Percentiles rank a stretch among this genome's conserved stretches.
phyloP scores from a whole-genome alignment of 2,329 filamentous ascomycete genomes.

The Alternaria sp. region DNA sequence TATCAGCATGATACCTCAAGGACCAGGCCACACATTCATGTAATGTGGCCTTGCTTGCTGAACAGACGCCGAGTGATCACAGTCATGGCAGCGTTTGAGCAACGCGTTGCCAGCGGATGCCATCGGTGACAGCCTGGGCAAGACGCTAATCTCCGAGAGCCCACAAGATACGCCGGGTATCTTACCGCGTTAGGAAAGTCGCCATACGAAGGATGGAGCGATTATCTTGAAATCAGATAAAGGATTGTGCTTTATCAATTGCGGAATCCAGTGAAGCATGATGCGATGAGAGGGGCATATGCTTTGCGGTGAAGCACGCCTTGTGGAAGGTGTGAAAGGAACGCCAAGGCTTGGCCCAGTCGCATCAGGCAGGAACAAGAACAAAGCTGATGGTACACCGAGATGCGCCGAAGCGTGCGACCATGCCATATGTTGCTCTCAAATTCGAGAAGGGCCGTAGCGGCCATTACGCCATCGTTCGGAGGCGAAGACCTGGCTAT shows the following conservation, averaged over 20 bases:
- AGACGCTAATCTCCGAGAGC: not conserved
- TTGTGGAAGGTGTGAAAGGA: not conserved
- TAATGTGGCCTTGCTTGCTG: not conserved
- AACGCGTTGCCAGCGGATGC: not conserved
- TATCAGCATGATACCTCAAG: not conserved
- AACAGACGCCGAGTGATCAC: not conserved
- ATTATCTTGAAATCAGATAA: not conserved
- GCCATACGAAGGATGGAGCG: not conserved
- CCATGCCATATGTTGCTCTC: not conserved
- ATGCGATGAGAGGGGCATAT: not conserved
- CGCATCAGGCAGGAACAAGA: not conserved
- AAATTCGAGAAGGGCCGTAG: not conserved
- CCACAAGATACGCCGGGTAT: not conserved
- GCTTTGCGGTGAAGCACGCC: not conserved
- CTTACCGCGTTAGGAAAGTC: not conserved
- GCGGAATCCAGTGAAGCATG: not conserved
- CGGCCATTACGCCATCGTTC: not conserved
- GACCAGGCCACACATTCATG: not conserved
- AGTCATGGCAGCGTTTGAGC: not conserved
- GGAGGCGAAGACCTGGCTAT: not conserved
- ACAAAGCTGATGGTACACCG: not conserved
- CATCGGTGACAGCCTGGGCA: not conserved
- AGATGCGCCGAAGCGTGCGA: not conserved
- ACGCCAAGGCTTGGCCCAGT: not conserved
- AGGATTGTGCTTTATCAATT: not conserved